Evolutionary conservation across 148 eudicot genomes (phyloP).

Genomic region (Fallopia convolvulus): DNA sequence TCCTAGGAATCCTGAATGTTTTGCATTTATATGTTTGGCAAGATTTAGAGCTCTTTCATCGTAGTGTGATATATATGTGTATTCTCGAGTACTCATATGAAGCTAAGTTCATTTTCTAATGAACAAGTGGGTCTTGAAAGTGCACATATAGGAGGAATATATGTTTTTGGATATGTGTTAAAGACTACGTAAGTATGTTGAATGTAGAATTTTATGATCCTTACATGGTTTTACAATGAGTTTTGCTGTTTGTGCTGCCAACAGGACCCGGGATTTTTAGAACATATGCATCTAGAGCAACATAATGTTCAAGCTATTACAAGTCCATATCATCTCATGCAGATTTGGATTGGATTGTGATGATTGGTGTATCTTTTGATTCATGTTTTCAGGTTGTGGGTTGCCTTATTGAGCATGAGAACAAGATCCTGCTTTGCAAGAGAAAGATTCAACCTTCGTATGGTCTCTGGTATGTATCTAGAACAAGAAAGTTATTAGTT

Average conservation of each 20-base stretch:
- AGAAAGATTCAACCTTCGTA: constrained; percentile 88
- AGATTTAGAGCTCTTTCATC: not conserved
- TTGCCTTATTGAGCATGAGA: constrained; percentile 93
- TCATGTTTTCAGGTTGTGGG: constrained; percentile 73
- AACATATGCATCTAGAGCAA: not conserved
- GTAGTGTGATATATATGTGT: not conserved
- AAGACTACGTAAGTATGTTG: not conserved
- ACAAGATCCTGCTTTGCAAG: constrained; percentile 80
- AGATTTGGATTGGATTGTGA: not conserved
- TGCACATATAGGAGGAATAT: not conserved
- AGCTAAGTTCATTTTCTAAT: not conserved
- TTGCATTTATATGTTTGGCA: not conserved
- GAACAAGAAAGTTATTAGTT: not conserved
- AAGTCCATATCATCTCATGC: not conserved
- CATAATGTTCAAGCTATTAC: not conserved
- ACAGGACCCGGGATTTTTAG: not conserved
- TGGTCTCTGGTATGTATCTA: constrained; percentile 75
- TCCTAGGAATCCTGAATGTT: not conserved
- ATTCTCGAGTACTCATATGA: not conserved
- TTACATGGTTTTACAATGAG: not conserved
- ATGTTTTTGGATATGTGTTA: not conserved
- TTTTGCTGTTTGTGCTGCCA: not conserved
- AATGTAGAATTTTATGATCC: too few relatives aligned
- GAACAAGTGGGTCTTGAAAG: not conserved
- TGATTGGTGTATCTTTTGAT: not conserved